Percentiles rank a stretch among this genome's conserved stretches.
Evolutionary conservation across 2,329 filamentous ascomycete genomes (phyloP).

Genomic region (Corynespora cassiicola): DNA sequence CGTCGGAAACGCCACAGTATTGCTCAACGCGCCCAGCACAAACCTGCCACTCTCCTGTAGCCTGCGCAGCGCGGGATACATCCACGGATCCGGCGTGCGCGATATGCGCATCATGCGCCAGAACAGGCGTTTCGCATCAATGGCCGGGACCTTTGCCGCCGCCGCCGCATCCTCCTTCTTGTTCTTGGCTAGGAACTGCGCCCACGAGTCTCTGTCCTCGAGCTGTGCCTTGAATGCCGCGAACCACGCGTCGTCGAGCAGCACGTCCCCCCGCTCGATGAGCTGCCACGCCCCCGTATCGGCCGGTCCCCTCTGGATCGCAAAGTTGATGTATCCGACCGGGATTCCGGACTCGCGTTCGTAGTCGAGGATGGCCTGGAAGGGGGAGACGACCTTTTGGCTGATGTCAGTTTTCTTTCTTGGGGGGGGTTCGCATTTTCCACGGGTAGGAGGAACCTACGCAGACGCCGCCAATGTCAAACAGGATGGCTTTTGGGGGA

Average conservation of each 20-base stretch:
- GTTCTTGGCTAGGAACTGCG: constrained; percentile 57
- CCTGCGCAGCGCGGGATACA: constrained; percentile 80
- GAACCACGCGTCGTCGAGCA: constrained; percentile 78
- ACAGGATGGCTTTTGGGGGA: constrained; percentile 70
- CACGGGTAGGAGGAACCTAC: constrained; percentile 64
- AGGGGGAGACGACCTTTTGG: constrained; percentile 81
- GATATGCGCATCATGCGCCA: constrained; percentile 85
- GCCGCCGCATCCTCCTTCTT: constrained; percentile 20
- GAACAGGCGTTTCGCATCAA: constrained; percentile 83
- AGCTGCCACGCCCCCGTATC: constrained; percentile 81
- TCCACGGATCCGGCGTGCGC: constrained; percentile 80
- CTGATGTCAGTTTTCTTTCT: constrained; percentile 4
- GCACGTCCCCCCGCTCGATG: constrained; percentile 83
- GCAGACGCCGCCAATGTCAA: constrained; percentile 96
- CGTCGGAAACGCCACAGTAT: constrained; percentile 85
- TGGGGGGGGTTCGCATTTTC: not conserved
- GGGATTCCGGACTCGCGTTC: constrained; percentile 79
- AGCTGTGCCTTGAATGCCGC: constrained; percentile 77
- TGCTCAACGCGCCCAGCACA: constrained; percentile 79
- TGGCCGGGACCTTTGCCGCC: constrained; percentile 63
- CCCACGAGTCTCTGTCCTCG: constrained; percentile 71
- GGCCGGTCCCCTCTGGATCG: constrained; percentile 79
- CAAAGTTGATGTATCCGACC: constrained; percentile 88
- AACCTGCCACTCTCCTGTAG: constrained; percentile 57
- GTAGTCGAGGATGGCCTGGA: constrained; percentile 92